These are phyloP conservation scores for Fusarium longipes DNA, from an alignment of 2,329 filamentous ascomycete species.

Conservation along the genomic window DNA sequence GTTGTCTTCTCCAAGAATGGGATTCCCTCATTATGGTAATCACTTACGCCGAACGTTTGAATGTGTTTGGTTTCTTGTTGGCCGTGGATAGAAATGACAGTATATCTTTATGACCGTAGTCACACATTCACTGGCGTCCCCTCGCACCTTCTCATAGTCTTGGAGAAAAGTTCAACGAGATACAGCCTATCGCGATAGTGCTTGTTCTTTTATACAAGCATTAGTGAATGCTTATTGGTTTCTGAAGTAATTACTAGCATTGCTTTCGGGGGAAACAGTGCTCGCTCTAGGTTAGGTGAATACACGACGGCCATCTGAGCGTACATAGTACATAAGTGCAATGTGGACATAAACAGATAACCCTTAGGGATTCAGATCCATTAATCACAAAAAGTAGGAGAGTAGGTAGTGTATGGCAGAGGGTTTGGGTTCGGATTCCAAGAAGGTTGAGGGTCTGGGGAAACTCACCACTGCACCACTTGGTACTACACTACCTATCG, in stretches of 20 bases:
- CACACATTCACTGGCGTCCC: accelerated
- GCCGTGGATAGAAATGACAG: no score
- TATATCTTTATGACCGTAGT: no score
- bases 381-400: background rate
- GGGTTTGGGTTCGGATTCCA: background rate
- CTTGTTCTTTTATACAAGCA: accelerated
- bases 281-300: background rate
- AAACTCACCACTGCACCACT: background rate
- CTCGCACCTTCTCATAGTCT: accelerated
- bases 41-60: no score
- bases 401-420: background rate
- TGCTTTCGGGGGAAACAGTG: no score
- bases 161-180: accelerated
- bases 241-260: no score
- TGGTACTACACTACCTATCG: no score
- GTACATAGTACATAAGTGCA: no score
- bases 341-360: background rate
- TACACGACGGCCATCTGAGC: background rate
- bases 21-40: no score
- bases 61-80: no score
- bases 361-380: background rate
- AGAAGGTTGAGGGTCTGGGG: background rate
- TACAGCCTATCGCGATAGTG: accelerated
- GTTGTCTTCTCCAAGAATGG: background rate
- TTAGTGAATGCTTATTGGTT: no score